Evolutionary conservation across 192 early-diverging fungal genomes (phyloP), one percentile per base, ranked within the genome.

Genomic region (Backusella macrospora): DNA sequence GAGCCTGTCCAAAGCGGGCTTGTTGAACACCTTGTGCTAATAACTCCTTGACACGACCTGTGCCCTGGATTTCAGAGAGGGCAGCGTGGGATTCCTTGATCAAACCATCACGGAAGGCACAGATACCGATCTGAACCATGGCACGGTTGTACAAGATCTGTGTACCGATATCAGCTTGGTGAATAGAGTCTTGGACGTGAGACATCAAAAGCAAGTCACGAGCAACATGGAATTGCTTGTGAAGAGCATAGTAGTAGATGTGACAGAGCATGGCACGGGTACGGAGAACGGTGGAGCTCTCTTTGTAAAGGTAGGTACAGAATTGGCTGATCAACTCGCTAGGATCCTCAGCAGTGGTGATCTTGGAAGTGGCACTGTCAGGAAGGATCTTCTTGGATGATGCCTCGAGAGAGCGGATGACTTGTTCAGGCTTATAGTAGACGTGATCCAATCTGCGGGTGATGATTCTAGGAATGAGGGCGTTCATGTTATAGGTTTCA

Each of bases 151-250:
- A 96, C 68, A 99, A 86, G 48, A 97, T 94, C 84, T 99, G 96
- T 16, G 95, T 98, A 59, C 86, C 85, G 68, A 98, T 81, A 75
- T 99, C 98, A 21, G 92, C 93, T 78, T 92, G 90, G 42, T 89
- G 87, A 70, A 96, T 92, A 68, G 87, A 90, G 76, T 99, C 98
- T 86, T 99, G 98, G 63, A 99, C 88, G 79, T 97, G 96, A 29
- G 97, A 98, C 98, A 99, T 99, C 78, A 99, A 90, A 63, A 99
- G 85, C 87, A 99, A 88, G 73, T 99, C 96, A 80, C 96, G 92
- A 9, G 98, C 97, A 44, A 88, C 79, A 80, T 95, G 87, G 89
- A 93, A 99, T 40, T 94, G 89, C 84, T 97, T 94, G 84, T 99
- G 97, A 47, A 99, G 90, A 6, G 98, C 98, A 78, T 95, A 94